Evolutionary conservation across 345 rosid genomes (phyloP), one percentile per base, ranked within the genome.

Genomic region (Adansonia digitata): DNA sequence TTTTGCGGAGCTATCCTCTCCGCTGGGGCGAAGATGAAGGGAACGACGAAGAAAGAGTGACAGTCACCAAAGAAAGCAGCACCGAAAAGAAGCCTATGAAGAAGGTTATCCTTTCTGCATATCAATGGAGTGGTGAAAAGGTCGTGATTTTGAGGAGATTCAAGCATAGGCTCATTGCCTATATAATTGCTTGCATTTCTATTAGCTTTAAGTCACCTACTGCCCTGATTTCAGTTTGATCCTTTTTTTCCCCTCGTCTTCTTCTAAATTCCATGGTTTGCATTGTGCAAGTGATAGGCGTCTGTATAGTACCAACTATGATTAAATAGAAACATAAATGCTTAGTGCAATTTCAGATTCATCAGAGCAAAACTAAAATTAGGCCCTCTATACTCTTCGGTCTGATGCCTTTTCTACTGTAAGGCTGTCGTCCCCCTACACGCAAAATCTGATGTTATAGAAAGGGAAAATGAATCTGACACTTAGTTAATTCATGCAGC

Each of bases 1-100:
- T 87, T 65, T 73, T 89, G 75, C 80, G 86, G 78, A 89, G 91
- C 79, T 89, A 86, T 75, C 91, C 93, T 73, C 90, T 86, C 76
- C 71, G 77, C 34, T 76, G 75, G 84, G 84, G 73, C 34, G 84
- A 81, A 75, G 88, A 77, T 0, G 75, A 74, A 35, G 80, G 17
- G 52, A 49, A 69, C 26, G 59, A 74, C 0, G 72, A 82, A 22
- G 79, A 82, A 72, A 75, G 7, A 0, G 71, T 12, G 48, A 55
- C 45, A 24, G 67, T 59, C 56, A 57, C 42, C 39, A 48, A 39
- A 43, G 59, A 57, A 53, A 77, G 61, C 45, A 62, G 43, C 13
- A 8, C 49, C 2, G 43, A 51, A 70, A 81, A 75, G 83, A 80
- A 77, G 72, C 80, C 69, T 4, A 71, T 80, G 46, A 85, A 82